Conservation (phyloP, 2,329 filamentous ascomycete species). For the Zasmidium citrigriseum region DNA sequence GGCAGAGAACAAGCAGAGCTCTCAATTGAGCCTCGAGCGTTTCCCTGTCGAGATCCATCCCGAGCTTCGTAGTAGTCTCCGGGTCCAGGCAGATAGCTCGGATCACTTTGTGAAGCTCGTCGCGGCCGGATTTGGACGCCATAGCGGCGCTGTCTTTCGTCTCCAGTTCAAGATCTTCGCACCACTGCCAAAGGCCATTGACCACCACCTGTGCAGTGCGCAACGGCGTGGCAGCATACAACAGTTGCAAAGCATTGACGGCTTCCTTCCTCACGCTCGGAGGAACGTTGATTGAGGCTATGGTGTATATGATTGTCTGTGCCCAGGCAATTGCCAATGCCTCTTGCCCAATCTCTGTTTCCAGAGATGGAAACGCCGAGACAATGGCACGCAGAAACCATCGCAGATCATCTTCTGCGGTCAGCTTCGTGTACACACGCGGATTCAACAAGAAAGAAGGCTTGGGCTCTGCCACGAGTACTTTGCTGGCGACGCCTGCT, state of each 20-base stretch:
- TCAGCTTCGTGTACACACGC: slow-evolving; percentile 80
- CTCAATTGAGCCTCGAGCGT: slow-evolving; percentile 71
- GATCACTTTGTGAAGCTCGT: slow-evolving; percentile 62
- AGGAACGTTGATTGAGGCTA: slow-evolving; percentile 64
- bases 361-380: slow-evolving; percentile 50
- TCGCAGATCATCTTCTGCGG: slow-evolving; percentile 69
- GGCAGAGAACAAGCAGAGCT: slow-evolving; percentile 74
- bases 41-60: slow-evolving; percentile 47
- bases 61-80: slow-evolving; percentile 51
- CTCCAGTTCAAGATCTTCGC: slow-evolving; percentile 64
- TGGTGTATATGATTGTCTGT: slow-evolving; percentile 78
- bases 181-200: slow-evolving; percentile 77
- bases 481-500: slow-evolving; percentile 63
- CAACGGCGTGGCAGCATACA: slow-evolving; percentile 63
- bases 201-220: slow-evolving; percentile 64
- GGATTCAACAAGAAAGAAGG: slow-evolving; percentile 84
- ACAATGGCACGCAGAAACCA: slow-evolving; percentile 76
- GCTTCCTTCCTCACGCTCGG: slow-evolving; percentile 66
- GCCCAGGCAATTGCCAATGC: slow-evolving; percentile 60
- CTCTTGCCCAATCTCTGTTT: slow-evolving; percentile 41
- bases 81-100: slow-evolving; percentile 64
- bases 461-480: slow-evolving; percentile 72
- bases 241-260: slow-evolving; percentile 59
- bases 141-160: slow-evolving; percentile 77
- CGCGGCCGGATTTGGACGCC: slow-evolving; percentile 64